Conservation (phyloP, 441 rosid species). For the California macrophylla region DNA sequence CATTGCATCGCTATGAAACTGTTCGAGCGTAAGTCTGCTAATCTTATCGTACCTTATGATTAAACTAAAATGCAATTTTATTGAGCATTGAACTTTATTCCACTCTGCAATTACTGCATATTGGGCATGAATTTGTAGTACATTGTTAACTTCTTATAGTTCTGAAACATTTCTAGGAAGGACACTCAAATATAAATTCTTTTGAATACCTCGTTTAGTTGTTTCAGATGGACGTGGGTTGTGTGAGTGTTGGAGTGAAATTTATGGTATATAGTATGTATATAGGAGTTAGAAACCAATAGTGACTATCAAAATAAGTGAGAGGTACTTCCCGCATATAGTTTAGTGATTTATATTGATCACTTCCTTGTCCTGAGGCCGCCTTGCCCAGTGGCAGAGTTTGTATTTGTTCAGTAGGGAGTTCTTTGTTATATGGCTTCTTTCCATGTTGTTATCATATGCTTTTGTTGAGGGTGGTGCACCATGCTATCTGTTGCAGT, state of each 20-base stretch:
- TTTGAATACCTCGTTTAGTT: background rate
- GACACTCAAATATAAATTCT: background rate
- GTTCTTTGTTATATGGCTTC: background rate
- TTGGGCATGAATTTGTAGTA: background rate
- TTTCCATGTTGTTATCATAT: background rate
- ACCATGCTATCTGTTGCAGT: background rate
- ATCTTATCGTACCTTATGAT: conserved; percentile 12
- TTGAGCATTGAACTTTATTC: background rate
- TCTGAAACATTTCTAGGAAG: background rate
- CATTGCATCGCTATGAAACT: conserved; percentile 91
- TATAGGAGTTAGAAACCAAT: background rate
- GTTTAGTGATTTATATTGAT: background rate
- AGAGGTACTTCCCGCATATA: background rate
- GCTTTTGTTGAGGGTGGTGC: conserved; percentile 1
- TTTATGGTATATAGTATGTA: background rate
- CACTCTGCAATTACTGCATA: background rate
- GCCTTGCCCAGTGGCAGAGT: background rate
- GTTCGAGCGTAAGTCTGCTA: conserved; percentile 75
- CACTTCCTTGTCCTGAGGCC: background rate
- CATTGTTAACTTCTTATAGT: background rate
- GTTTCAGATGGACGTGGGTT: background rate
- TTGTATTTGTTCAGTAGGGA: background rate
- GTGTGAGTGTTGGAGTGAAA: conserved; percentile 1
- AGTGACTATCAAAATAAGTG: background rate
- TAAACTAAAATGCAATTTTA: background rate